Evolutionary conservation across 1,284 basidiomycete genomes (phyloP), one percentile per base, ranked within the genome.

Genomic region (Schizopora paradoxa): DNA sequence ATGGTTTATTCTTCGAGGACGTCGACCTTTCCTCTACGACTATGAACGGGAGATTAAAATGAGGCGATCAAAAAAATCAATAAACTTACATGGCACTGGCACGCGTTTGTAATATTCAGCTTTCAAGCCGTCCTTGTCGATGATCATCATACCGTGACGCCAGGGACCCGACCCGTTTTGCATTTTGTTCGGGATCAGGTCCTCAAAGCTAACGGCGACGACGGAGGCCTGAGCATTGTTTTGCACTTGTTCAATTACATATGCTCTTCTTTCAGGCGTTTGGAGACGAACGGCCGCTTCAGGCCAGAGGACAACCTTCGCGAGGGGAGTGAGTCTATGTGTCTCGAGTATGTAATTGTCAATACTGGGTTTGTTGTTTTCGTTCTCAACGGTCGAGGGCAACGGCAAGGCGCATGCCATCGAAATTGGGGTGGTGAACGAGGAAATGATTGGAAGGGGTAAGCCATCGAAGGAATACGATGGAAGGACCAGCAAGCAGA

Each of bases 261-360:
- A 63, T 11, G 75, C 65, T 47, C 73, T 73, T 40, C 79, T 77
- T 13, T 54, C 54, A 10, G 62, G 60, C 19, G 68, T 72, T 25
- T 70, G 65, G 55, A 89, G 89, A 2, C 63, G 60, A 0, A 89
- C 76, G 0, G 86, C 84, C 4, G 79, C 77, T 62, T 90, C 87
- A 0, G 86, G 86, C 86, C 86, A 90, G 1, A 90, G 63, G 13
- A 88, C 58, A n/a, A 90, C 58, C 34, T 74, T 69, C 1, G 82
- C 77, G 7, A 51, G 51, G 6, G 52, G 57, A 5, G 66, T 68
- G 43, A 82, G 55, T 19, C 55, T 69, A 35, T 56, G 56, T 4
- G 73, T 77, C 58, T 85, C 85, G 0, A 33, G 21, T 23, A 87
- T 70, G 60, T 74, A 89, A 51, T 82, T 74, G 0, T 77, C 60